phyloP scores from a whole-genome alignment of 495 filamentous ascomycete genomes.

The Neurospora sp. region DNA sequence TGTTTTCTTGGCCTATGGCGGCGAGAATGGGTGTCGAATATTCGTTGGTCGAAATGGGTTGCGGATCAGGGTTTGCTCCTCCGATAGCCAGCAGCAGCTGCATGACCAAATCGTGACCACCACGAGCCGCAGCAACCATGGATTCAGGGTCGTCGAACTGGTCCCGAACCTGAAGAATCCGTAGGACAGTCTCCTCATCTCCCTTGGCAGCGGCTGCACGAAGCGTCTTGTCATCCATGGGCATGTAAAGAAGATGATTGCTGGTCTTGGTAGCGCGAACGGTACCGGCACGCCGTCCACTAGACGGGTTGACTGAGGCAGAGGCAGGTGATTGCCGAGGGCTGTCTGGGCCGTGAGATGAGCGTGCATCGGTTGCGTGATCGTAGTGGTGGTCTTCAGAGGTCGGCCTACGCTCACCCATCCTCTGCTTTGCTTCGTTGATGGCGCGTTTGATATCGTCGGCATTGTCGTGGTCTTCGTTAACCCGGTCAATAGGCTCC shows the following conservation, averaged over 20 bases:
- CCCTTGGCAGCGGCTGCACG: slow-evolving; percentile 72
- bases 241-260: slow-evolving; percentile 45
- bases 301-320: slow-evolving; percentile 18
- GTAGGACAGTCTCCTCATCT: slow-evolving; percentile 67
- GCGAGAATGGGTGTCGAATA: slow-evolving; percentile 86
- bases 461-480: slow-evolving; percentile 52
- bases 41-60: slow-evolving; percentile 43
- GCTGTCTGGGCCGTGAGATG: slow-evolving; percentile 61
- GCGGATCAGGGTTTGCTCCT: slow-evolving; percentile 67
- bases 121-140: slow-evolving; percentile 82
- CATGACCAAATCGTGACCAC: slow-evolving; percentile 79
- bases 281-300: slow-evolving; percentile 31
- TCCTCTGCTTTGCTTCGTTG: slow-evolving; percentile 40
- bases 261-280: slow-evolving; percentile 44
- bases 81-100: slow-evolving; percentile 78
- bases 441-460: slow-evolving; percentile 48
- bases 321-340: slow-evolving; percentile 50
- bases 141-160: slow-evolving; percentile 64
- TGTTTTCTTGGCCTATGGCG: slow-evolving; percentile 83
- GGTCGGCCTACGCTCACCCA: slow-evolving; percentile 42
- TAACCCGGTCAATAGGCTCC: slow-evolving; percentile 75
- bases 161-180: slow-evolving; percentile 69
- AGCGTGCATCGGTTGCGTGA: slow-evolving; percentile 41
- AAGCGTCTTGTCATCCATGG: slow-evolving; percentile 58
- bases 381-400: slow-evolving; percentile 54